A percentile compares a stretch with the other conserved stretches of the same genome.
Evolutionary conservation across 1,284 basidiomycete genomes (phyloP).

Genomic region (Leucoagaricus sp.): DNA sequence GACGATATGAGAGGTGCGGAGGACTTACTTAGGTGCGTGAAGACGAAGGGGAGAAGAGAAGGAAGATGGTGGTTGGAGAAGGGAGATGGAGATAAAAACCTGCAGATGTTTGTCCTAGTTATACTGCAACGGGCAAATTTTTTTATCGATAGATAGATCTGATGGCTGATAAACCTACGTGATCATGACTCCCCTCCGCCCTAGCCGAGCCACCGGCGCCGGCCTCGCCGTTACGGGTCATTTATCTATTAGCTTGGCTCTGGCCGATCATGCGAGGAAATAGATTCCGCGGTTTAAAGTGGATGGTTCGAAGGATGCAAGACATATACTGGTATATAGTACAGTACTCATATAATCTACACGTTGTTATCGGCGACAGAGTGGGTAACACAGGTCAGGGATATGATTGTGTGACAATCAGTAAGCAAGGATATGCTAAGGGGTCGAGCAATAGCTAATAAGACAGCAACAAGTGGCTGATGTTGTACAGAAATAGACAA

Average conservation of each 20-base stretch:
- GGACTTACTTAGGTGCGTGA: slow-evolving; percentile 48
- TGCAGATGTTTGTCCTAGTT: slow-evolving; percentile 54
- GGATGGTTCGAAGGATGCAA: neutral
- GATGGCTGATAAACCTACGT: slow-evolving; percentile 45
- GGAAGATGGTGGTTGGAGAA: slow-evolving; percentile 53
- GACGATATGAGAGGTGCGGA: slow-evolving; percentile 16
- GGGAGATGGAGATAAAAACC: slow-evolving; percentile 38
- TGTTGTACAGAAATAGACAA: slow-evolving; percentile 16
- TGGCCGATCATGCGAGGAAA: neutral
- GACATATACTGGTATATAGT: neutral
- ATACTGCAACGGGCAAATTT: slow-evolving; percentile 50
- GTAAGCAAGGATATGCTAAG: slow-evolving; percentile 2
- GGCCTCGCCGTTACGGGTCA: slow-evolving; percentile 12
- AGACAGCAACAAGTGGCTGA: slow-evolving; percentile 3
- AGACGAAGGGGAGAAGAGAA: slow-evolving; percentile 33
- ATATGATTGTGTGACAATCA: slow-evolving; percentile 12
- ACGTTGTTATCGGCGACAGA: neutral
- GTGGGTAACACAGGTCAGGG: neutral
- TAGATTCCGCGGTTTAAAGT: neutral
- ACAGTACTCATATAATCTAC: slow-evolving; percentile 8
- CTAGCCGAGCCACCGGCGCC: slow-evolving; percentile 21
- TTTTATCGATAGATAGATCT: slow-evolving; percentile 55
- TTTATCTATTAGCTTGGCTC: neutral
- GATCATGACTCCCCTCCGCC: slow-evolving; percentile 33
- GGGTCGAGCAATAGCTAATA: slow-evolving; percentile 12